Percentiles rank a stretch among this genome's conserved stretches.
phyloP scores from a whole-genome alignment of 768 basidiomycete species.

The Rhizopogon vesiculosus region DNA sequence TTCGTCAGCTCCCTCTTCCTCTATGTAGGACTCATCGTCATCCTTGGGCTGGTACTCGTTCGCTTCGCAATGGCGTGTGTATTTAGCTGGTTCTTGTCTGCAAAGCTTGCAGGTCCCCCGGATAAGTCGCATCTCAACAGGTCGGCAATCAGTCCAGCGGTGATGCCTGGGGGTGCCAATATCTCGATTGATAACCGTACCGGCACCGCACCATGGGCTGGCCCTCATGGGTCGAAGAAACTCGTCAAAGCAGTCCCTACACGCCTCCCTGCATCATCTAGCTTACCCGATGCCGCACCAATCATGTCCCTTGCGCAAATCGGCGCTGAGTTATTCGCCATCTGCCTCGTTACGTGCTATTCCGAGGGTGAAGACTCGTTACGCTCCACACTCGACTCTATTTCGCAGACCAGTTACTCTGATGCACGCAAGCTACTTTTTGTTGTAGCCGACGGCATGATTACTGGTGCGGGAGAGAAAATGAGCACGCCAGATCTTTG shows the following conservation, averaged over 20 bases:
- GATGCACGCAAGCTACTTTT: slow-evolving; percentile 91
- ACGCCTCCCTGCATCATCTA: slow-evolving; percentile 47
- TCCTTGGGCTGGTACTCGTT: slow-evolving; percentile 83
- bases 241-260: slow-evolving; percentile 45
- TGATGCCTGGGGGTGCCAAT: slow-evolving; percentile 96
- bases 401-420: slow-evolving; percentile 86
- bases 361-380: slow-evolving; percentile 95
- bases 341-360: slow-evolving; percentile 97
- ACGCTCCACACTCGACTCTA: slow-evolving; percentile 88
- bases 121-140: slow-evolving; percentile 67
- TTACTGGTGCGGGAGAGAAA: slow-evolving; percentile 96
- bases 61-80: slow-evolving; percentile 95
- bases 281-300: slow-evolving; percentile 38
- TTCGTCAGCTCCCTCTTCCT: slow-evolving; percentile 87
- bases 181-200: slow-evolving; percentile 85
- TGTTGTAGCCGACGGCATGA: slow-evolving; percentile 97
- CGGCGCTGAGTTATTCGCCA: slow-evolving; percentile 90
- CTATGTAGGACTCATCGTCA: slow-evolving; percentile 86
- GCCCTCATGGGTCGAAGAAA: slow-evolving; percentile 46
- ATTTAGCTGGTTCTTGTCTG: slow-evolving; percentile 96
- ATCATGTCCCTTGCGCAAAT: slow-evolving; percentile 83
- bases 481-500: slow-evolving; percentile 95
- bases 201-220: slow-evolving; percentile 95
- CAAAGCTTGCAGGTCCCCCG: slow-evolving; percentile 73
- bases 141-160: slow-evolving; percentile 88